Evolutionary conservation across 2,329 filamentous ascomycete species (phyloP), one percentile per base, ranked within the genome.

Genomic region (Penicillium carneum): DNA sequence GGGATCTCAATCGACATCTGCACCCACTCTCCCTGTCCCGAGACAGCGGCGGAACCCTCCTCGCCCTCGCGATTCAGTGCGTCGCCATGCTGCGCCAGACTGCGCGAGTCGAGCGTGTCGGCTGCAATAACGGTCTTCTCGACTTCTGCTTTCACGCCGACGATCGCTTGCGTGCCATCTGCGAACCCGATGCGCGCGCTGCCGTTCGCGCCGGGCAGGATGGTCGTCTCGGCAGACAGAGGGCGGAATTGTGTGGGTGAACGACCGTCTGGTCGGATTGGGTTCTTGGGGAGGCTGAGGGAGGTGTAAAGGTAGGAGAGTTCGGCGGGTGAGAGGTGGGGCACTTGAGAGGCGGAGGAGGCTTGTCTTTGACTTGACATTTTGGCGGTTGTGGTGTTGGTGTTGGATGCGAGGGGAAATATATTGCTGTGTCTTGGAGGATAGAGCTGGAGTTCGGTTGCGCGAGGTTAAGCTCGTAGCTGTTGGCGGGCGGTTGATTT

Each of bases 111-210:
- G 56, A 71, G 72, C 20, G 75, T 80, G 55, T 74, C 74, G 51
- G 72, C 65, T 59, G 74, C 65, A 52, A 77, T 62, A 63, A 71
- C 68, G 34, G 89, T 92, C 81, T 86, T 89, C 77, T 97, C 93
- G 4, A 98, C 91, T 80, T 98, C 94, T 0, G 92, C 93, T 80
- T 98, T 99, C 63, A 97, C 89, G 47, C 95, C 95, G 6, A 97
- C 95, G 63, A 99, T 90, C 7, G 95, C 95, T 79, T 99, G 95
- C 1, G 93, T 96, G 52, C 95, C 95, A 76, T 99, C 95, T 3
- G 93, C 88, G 75, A 98, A 96, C 68, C 94, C 96, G 48, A 99
- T 90, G 36, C 96, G 88, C 62, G 95, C 94, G 78, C 91, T 96
- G 63, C 95, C 95, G 74, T 98, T 96, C 16, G 94, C 90, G 48